Evolutionary conservation across 2,329 filamentous ascomycete species (phyloP).

Genomic region (Aquanectria penicillioides): DNA sequence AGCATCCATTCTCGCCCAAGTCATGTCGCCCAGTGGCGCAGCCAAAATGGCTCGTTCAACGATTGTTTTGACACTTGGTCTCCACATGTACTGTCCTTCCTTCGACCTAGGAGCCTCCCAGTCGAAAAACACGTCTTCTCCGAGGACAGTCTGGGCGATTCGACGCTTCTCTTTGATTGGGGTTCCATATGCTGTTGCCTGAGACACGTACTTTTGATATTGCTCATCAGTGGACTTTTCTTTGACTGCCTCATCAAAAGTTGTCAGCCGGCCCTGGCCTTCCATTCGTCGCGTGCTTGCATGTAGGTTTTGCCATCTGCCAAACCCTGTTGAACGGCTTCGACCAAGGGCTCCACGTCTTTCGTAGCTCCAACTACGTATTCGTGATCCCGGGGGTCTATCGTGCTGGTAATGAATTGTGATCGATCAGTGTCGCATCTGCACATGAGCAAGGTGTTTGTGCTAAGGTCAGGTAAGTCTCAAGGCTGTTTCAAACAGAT

Average conservation of each 20-base stretch:
- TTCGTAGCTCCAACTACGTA: slow-evolving; percentile 51
- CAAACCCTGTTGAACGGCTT: neutral
- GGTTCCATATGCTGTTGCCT: slow-evolving; percentile 9
- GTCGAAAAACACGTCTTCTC: slow-evolving; percentile 42
- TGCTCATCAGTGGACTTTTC: slow-evolving; percentile 36
- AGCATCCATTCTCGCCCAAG: slow-evolving; percentile 48
- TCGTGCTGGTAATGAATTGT: slow-evolving; percentile 49
- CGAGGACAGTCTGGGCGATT: slow-evolving; percentile 36
- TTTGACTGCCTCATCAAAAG: slow-evolving; percentile 49
- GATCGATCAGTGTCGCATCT: slow-evolving; percentile 51
- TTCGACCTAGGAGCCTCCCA: slow-evolving; percentile 49
- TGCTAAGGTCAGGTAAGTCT: slow-evolving; percentile 9
- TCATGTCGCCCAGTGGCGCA: slow-evolving; percentile 49
- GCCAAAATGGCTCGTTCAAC: slow-evolving; percentile 47
- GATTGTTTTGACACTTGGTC: slow-evolving; percentile 43
- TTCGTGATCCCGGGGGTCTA: slow-evolving; percentile 50
- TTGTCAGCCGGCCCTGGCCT: slow-evolving; percentile 42
- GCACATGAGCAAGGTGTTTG: slow-evolving; percentile 50
- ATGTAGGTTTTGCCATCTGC: slow-evolving; percentile 41
- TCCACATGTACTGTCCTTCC: slow-evolving; percentile 48
- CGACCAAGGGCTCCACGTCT: slow-evolving; percentile 26
- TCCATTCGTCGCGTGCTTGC: slow-evolving; percentile 45
- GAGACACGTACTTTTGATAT: slow-evolving; percentile 37
- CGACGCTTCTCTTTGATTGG: slow-evolving; percentile 13
- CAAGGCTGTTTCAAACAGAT: too few species aligned